Percentiles rank a stretch among this genome's conserved stretches.
Conservation (phyloP, 2,329 filamentous ascomycete genomes). For the Pseudocercospora eumusae region DNA sequence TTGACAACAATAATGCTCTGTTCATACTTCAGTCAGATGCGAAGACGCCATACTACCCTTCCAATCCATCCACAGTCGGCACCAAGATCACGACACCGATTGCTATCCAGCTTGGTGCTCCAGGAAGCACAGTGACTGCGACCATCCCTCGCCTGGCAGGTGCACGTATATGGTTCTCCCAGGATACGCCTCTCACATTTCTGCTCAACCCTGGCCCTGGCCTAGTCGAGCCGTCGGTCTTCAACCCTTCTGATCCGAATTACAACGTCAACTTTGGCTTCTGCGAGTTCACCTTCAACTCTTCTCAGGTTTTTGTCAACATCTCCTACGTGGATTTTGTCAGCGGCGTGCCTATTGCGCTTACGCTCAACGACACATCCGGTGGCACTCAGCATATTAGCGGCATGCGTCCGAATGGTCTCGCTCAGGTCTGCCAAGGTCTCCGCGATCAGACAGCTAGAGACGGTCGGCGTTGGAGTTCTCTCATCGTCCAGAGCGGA, state of each 20-base stretch:
- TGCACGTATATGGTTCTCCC: conserved; percentile 43
- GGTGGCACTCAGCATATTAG: conserved; percentile 51
- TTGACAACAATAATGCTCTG: conserved; percentile 39
- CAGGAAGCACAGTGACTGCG: conserved; percentile 38
- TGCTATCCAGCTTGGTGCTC: conserved; percentile 47
- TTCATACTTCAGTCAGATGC: conserved; percentile 41
- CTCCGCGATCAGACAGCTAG: conserved; percentile 57
- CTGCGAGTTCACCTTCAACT: conserved; percentile 53
- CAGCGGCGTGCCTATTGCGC: conserved; percentile 46
- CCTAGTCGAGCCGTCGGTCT: conserved; percentile 41
- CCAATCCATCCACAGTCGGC: conserved; percentile 37
- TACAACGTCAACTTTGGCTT: conserved; percentile 50
- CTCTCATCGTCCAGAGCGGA: conserved; percentile 52
- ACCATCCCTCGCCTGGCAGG: conserved; percentile 42
- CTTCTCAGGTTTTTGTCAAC: conserved; percentile 50
- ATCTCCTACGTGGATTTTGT: conserved; percentile 45
- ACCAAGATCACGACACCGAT: conserved; percentile 44
- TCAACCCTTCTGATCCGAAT: conserved; percentile 47
- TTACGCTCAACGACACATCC: conserved; percentile 42
- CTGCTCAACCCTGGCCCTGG: conserved; percentile 42
- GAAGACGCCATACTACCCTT: conserved; percentile 41
- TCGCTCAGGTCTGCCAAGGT: conserved; percentile 57
- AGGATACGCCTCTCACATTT: conserved; percentile 39
- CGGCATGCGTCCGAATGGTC: conserved; percentile 61
- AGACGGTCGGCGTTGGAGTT: conserved; percentile 64